Percentiles rank a stretch among this genome's conserved stretches.
These are phyloP conservation scores for Anisodus tanguticus DNA, from an alignment of 257 asterid species.

Conservation along the genomic window DNA sequence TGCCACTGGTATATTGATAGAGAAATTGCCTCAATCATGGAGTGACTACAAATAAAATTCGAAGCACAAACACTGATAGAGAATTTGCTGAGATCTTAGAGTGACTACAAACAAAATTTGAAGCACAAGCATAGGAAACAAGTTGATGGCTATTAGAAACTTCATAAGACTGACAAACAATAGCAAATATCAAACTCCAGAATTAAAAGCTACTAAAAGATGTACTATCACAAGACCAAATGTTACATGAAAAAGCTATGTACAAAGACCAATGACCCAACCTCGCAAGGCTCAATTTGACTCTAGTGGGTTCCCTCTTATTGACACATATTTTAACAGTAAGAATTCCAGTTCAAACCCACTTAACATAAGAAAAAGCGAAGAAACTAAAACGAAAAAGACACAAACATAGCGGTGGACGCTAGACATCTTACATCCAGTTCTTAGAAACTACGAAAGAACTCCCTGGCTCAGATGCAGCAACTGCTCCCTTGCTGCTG, in stretches of 20 bases:
- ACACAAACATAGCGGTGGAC: not conserved
- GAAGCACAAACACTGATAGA: not conserved
- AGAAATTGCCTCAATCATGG: too few species aligned
- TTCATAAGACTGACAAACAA: not conserved
- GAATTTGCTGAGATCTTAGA: not conserved
- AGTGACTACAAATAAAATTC: too few species aligned
- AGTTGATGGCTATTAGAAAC: not conserved
- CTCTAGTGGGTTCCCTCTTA: slow-evolving; percentile 42
- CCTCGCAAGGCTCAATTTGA: slow-evolving; percentile 38
- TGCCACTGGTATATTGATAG: slow-evolving; percentile 31
- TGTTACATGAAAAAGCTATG: slow-evolving; percentile 27
- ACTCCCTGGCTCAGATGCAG: slow-evolving; percentile 49
- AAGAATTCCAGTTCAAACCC: slow-evolving; percentile 35
- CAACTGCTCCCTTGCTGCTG: slow-evolving; percentile 39
- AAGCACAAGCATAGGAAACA: not conserved
- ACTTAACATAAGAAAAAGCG: not conserved
- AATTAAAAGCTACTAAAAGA: not conserved
- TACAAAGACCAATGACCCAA: slow-evolving; percentile 42
- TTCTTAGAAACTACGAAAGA: slow-evolving; percentile 50
- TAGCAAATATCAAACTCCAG: slow-evolving; percentile 2
- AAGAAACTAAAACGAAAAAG: slow-evolving; percentile 3
- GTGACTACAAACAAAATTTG: not conserved
- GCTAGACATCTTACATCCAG: slow-evolving; percentile 56
- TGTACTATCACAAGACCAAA: slow-evolving; percentile 19
- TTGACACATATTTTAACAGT: slow-evolving; percentile 39